Base-by-base conservation (phyloP, 2,329 filamentous ascomycete species). In the Fusarium caatingaense region DNA sequence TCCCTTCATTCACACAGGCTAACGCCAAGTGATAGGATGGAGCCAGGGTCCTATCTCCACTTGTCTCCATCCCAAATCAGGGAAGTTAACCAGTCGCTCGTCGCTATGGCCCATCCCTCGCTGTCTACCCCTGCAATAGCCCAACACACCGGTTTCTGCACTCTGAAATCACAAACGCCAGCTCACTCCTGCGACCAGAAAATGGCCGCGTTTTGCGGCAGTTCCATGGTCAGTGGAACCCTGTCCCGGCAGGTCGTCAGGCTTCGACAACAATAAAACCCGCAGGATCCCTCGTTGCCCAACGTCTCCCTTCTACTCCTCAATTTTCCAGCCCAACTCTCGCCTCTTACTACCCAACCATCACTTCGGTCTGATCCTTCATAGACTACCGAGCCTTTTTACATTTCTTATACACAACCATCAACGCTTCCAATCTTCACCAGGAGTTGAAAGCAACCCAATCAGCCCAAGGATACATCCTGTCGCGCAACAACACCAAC, bases 101-200 rank as follows among this genome's bases (percentile, higher is more conserved):
- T 72, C 50, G 56, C 53, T 56, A 56, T 72, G 61, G 57, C 65
- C 62, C 74, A 75, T 77, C 72, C 74, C 71, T 70, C 56, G 69
- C 74, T 66, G 56, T 61, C 45, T 62, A 79, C 72, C 78, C 79
- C 75, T 80, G 78, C 74, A 73, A 61, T 34, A 51, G 41, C 30
- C 55, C 64, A 71, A 60, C 68, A 64, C 60, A 74, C 69, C 64
- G 71, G 66, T 68, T 71, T 73, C 61, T 75, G 65, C 66, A 67
- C 61, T 67, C 64, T 68, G 65, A 69, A 80, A 81, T 65, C 74
- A 73, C 64, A 72, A 70, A 72, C 73, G 84, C 82, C 84, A 85
- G 76, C 84, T 80, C 83, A 85, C 78, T 79, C 75, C 76, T 81
- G 78, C 82, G 80, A 77, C 82, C 82, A 79, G 83, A 83, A 82